Evolutionary conservation across 2,329 filamentous ascomycete genomes (phyloP), one percentile per base, ranked within the genome.

Genomic region (Trichoderma oligosporum): DNA sequence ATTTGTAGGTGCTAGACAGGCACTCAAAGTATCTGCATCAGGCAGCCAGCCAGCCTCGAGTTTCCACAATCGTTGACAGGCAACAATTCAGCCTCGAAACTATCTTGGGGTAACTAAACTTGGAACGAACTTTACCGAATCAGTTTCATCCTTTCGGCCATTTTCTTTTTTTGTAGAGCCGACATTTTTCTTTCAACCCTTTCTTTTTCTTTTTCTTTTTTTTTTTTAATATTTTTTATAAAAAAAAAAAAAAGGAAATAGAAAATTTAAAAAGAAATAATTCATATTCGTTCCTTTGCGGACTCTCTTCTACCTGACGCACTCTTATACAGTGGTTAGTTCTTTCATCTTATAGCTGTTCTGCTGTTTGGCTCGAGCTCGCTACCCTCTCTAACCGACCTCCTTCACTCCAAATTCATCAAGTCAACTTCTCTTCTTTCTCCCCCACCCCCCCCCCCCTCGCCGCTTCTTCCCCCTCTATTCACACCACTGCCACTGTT

Each of bases 41-140:
- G 44, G n/a, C 44, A 41, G n/a, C 53, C 55, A 58, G 56, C 48
- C 56, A 54, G 39, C 48, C 55, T 52, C 55, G 45, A 46, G 46
- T 42, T 29, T 44, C 53, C 53, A 44, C 53, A 31, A 39, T 39
- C 41, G 16, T n/a, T 5, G 18, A 27, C 41, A 57, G 55, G 55
- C 55, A 57, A 36, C 55, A 39, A 44, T 47, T 58, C 56, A 58
- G 56, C 56, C 56, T 39, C 48, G 39, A 33, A 48, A 36, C 24
- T 22, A 25, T 20, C 18, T 38, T 33, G 38, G 38, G 52, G 33
- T 20, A 18, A n/a, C n/a, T n/a, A n/a, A n/a, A n/a, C n/a, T 20
- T n/a, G 46, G 52, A 18, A 36, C 29, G 36, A 38, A n/a, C 18
- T 31, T 48, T 39, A 31, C 39, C 35, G 20, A 25, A 24, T 42